Conservation (phyloP, 2,329 filamentous ascomycete genomes). For the Thelonectria blattea region DNA sequence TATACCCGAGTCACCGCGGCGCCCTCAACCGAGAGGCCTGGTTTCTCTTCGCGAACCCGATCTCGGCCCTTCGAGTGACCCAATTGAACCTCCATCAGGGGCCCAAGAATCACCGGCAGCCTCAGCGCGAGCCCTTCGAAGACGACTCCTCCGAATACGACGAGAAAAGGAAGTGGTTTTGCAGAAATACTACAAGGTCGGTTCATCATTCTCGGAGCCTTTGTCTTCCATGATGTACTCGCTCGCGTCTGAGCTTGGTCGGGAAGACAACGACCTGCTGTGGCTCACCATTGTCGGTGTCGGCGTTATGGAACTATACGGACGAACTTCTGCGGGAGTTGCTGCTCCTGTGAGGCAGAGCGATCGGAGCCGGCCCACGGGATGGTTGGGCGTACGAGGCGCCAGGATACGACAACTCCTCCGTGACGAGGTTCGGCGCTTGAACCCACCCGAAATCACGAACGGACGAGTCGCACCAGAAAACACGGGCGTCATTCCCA, state of each 20-base stretch:
- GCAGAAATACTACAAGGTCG: slow-evolving; percentile 82
- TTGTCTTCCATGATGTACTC: slow-evolving; percentile 95
- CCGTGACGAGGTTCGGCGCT: slow-evolving; percentile 88
- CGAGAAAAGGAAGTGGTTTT: slow-evolving; percentile 78
- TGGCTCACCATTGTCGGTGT: slow-evolving; percentile 96
- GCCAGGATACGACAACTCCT: slow-evolving; percentile 85
- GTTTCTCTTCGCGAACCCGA: slow-evolving; percentile 59
- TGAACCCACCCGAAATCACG: slow-evolving; percentile 79
- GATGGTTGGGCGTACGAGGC: slow-evolving; percentile 83
- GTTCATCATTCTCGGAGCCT: slow-evolving; percentile 91
- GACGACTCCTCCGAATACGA: slow-evolving; percentile 75
- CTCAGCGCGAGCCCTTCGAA: slow-evolving; percentile 74
- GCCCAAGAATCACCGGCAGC: slow-evolving; percentile 65
- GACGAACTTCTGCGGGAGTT: slow-evolving; percentile 81
- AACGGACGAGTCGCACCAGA: slow-evolving; percentile 69
- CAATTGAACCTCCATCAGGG: slow-evolving; percentile 61
- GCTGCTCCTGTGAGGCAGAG: slow-evolving; percentile 64
- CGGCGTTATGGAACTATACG: slow-evolving; percentile 91
- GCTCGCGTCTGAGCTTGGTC: slow-evolving; percentile 89
- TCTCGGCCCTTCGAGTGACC: slow-evolving; percentile 55
- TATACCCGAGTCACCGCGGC: slow-evolving; percentile 68
- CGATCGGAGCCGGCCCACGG: slow-evolving; percentile 64
- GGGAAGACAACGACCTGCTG: slow-evolving; percentile 94
- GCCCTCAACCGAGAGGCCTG: slow-evolving; percentile 66
- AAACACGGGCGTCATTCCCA: slow-evolving; percentile 82